phyloP scores from a whole-genome alignment of 225 moss, liverwort and hornwort genomes.

The Neckera pumila region DNA sequence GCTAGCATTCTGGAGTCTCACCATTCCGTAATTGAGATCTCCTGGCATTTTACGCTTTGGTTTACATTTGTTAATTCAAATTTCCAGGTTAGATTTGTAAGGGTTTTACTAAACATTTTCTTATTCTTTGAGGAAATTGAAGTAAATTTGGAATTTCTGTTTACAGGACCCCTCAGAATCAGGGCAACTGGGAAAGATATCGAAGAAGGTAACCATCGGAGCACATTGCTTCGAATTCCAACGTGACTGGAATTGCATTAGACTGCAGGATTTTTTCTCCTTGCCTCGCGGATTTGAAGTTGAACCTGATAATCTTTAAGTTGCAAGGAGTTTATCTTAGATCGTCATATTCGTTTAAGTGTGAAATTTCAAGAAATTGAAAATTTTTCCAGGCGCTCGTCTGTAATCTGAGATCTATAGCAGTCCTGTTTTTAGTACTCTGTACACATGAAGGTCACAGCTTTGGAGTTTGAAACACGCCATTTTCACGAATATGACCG shows the following conservation, averaged over 20 bases:
- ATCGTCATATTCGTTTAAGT: background rate
- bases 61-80: background rate
- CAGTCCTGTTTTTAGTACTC: background rate
- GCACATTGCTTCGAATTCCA: background rate
- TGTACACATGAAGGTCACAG: background rate
- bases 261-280: too few relatives aligned
- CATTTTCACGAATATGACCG: background rate
- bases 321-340: background rate
- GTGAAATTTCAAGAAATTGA: background rate
- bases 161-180: constrained; percentile 40
- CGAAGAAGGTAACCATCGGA: constrained; percentile 20
- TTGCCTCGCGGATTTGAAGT: background rate
- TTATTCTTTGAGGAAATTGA: background rate
- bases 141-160: background rate
- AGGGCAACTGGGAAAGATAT: constrained; percentile 55
- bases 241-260: background rate
- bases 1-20: background rate
- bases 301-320: background rate
- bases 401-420: background rate
- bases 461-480: background rate
- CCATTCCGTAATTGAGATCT: background rate
- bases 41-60: background rate
- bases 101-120: background rate
- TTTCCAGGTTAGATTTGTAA: background rate
- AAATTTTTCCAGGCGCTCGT: background rate